Evolutionary conservation across 306 rosid genomes (phyloP), one percentile per base, ranked within the genome.

Genomic region (Leucaena leucocephala): DNA sequence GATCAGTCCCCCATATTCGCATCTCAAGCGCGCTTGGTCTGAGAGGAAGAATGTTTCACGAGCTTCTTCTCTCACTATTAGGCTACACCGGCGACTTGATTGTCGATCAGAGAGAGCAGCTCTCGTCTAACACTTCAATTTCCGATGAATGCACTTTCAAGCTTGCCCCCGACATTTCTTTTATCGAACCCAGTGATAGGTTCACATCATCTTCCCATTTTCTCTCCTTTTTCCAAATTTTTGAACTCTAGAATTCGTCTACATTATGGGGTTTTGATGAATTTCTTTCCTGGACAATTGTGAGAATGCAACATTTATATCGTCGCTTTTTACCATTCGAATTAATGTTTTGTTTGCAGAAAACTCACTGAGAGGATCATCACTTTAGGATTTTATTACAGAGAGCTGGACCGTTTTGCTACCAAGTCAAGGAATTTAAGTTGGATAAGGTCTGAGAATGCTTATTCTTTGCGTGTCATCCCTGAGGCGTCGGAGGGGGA

Each of bases 51-150:
- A 93, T 95, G 99, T 74, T 95, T 68, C 98, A 95, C 89, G 99
- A 95, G 89, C 84, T 95, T 83, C 86, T 95, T 16, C 91, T 95
- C 1, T 88, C 99, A 8, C 88, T 95, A 12, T 58, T 91, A 52
- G 99, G 99, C 72, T 95, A 87, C 91, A 95, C 98, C 78, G 98
- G 99, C 82, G 98, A 95, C 86, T 88, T 95, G 57, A 93, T 95
- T 58, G 80, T 93, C 88, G 98, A 94, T 84, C 84, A 74, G 80
- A 84, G 90, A 82, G 92, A 90, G 49, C 88, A 78, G 6, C 87
- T 78, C 81, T 80, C 92, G 35, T 54, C 84, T 13, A 83, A 84
- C 36, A 45, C 91, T 19, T 86, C 91, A 75, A 82, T 86, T 63
- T 88, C 97, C 83, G 90, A 87, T 45, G 90, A 88, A 21, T 87